Percentiles rank a stretch among this genome's conserved stretches.
These are phyloP conservation scores for Chlamydomonas sphaeroides DNA, from an alignment of 139 green algal genomes.

Conservation along the genomic window DNA sequence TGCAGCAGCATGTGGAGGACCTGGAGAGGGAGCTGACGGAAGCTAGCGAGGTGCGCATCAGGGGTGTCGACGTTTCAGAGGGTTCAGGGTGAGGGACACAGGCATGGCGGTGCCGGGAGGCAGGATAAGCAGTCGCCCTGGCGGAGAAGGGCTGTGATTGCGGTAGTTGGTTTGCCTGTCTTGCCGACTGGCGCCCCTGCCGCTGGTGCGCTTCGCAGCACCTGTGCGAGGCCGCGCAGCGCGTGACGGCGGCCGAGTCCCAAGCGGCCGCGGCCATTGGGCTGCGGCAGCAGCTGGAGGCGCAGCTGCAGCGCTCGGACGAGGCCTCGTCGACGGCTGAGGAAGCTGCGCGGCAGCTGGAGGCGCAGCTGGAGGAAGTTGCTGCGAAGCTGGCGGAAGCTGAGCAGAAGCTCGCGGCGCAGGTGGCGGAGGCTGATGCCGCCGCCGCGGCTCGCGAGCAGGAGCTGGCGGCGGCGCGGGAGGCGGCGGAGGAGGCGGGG, in stretches of 20 bases:
- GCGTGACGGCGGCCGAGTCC: conserved; percentile 18
- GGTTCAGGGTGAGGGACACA: too few species aligned
- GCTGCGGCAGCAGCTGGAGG: conserved; percentile 17
- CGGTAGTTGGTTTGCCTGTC: too few species aligned
- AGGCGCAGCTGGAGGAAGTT: neutral
- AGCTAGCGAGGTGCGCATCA: conserved; percentile 13
- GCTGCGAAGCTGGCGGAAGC: conserved; percentile 11
- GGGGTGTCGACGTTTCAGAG: too few species aligned
- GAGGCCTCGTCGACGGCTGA: conserved; percentile 1
- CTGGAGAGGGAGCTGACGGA: conserved; percentile 16
- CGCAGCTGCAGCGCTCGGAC: conserved; percentile 25
- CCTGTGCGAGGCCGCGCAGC: conserved; percentile 27
- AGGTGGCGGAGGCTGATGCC: too few species aligned
- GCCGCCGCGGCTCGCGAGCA: too few species aligned
- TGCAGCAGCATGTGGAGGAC: neutral
- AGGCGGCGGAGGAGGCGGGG: neutral
- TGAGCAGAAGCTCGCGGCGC: neutral
- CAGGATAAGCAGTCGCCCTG: too few species aligned
- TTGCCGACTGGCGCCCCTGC: too few species aligned
- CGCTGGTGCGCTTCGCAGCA: conserved; percentile 14
- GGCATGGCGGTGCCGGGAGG: too few species aligned
- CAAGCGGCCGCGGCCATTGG: neutral
- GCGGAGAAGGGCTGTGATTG: too few species aligned
- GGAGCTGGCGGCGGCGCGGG: neutral
- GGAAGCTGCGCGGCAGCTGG: neutral